Evolutionary conservation across 2,329 filamentous ascomycete genomes (phyloP), one percentile per base, ranked within the genome.

Genomic region (Fusarium clavum): DNA sequence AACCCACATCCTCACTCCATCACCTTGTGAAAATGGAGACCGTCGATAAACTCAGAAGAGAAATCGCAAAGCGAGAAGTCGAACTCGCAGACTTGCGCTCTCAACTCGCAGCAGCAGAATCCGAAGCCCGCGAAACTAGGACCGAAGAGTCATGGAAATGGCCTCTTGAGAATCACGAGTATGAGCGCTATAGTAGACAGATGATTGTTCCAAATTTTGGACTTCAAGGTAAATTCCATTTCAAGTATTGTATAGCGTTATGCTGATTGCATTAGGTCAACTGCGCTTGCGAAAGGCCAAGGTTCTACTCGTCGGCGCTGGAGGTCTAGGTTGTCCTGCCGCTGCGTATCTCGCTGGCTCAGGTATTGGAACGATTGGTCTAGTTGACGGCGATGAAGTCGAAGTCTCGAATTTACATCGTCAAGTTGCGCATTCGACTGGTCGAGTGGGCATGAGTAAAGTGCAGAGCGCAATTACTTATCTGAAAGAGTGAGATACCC

Each of bases 351-450:
- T 99, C 3, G 93, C 94, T 12, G 95, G 94, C 24, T 92, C 96
- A 3, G 96, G 96, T 1, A 87, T 98, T 2, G 94, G 94, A 11
- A 92, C 86, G 0, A 80, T 99, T 20, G 94, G 95, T 0, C 83
- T 99, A 10, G 88, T 96, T 25, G 96, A 99, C 77, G 94, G 92
- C 6, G 96, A 99, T 80, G 85, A 84, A 0, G 95, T 99, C 30
- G 96, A 98, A 77, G 82, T 86, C 18, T 97, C 94, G 29, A 99
- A 99, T 77, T 85, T 99, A 16, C 96, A 98, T 82, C 90, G 96
- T 1, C 96, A 99, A 81, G 89, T 98, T 53, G 87, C 94, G 32
- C 95, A 99, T 78, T 86, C 86, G 5, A 92, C 90, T 0, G 82
- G 83, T 5, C 88, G 88, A 54, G 88, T 97, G 7, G 93, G 93